Conservation (phyloP, 2,329 filamentous ascomycete species). For the Microdochium nivale region DNA sequence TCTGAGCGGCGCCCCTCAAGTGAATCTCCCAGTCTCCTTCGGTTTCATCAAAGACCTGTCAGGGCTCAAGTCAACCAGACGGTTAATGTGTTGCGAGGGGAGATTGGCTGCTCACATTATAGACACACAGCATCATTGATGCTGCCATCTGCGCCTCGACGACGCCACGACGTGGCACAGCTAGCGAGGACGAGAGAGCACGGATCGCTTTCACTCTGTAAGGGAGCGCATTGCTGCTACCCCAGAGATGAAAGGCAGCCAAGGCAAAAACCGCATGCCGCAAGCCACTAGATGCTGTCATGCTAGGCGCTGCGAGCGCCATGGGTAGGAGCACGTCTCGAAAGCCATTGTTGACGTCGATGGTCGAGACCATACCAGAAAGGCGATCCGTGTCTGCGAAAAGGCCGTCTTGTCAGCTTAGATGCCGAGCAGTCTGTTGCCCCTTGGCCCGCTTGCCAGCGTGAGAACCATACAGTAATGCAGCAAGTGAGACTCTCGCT, state of each 20-base stretch:
- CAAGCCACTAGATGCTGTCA: slow-evolving; percentile 26
- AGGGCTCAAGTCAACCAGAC: not conserved
- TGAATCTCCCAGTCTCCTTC: slow-evolving; percentile 37
- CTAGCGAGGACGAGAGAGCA: slow-evolving; percentile 27
- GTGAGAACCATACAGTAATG: slow-evolving; percentile 16
- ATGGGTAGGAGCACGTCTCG: slow-evolving; percentile 34
- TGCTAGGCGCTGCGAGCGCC: slow-evolving; percentile 24
- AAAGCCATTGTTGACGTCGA: slow-evolving; percentile 36
- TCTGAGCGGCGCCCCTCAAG: slow-evolving; percentile 30
- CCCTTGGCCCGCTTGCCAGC: not conserved
- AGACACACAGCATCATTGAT: slow-evolving; percentile 42
- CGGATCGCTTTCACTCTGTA: slow-evolving; percentile 33
- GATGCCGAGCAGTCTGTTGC: too few species aligned
- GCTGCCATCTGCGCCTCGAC: slow-evolving; percentile 32
- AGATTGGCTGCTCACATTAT: slow-evolving; percentile 27
- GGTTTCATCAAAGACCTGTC: slow-evolving; percentile 36
- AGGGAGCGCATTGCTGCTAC: slow-evolving; percentile 27
- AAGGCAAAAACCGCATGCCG: slow-evolving; percentile 35
- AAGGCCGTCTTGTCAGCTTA: not conserved
- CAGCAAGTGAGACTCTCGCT: slow-evolving; percentile 19
- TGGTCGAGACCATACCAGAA: slow-evolving; percentile 36
- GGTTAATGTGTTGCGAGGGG: not conserved
- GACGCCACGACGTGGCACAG: slow-evolving; percentile 15
- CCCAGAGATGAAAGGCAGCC: slow-evolving; percentile 31
- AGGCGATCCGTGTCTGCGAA: slow-evolving; percentile 25